Conservation (phyloP, 1,139 yeast genomes). For the Sugiyamaella sp. region DNA sequence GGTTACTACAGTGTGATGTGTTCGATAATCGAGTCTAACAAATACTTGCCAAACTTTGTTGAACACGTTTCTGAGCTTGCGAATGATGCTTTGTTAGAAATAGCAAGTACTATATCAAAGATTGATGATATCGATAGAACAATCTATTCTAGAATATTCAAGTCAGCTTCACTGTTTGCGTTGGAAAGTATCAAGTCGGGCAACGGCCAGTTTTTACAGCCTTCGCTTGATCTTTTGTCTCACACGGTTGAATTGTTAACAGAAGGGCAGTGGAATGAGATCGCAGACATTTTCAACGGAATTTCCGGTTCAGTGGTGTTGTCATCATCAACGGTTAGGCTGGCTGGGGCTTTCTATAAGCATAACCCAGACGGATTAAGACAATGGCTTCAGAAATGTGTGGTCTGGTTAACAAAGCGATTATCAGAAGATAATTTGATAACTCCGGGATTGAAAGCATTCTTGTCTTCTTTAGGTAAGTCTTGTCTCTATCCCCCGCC, state of each 20-base stretch:
- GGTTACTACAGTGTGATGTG: conserved; percentile 3
- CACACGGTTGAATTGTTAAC: conserved; percentile 4
- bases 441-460: conserved; percentile 19
- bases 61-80: not conserved
- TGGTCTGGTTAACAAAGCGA: conserved; percentile 36
- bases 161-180: conserved; percentile 4
- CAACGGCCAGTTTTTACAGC: not conserved
- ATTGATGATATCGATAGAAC: not conserved
- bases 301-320: conserved; percentile 9
- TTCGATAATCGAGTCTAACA: conserved; percentile 13
- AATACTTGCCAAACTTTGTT: conserved; percentile 9
- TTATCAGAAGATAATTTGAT: conserved; percentile 32
- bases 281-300: conserved; percentile 1
- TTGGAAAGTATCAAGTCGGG: not conserved
- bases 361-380: conserved; percentile 10
- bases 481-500: conserved; percentile 1
- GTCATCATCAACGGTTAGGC: conserved; percentile 6
- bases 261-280: not conserved
- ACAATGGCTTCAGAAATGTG: conserved; percentile 28
- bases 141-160: not conserved
- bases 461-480: conserved; percentile 25
- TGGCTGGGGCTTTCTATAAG: conserved; percentile 8
- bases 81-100: conserved; percentile 2
- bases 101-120: conserved; percentile 7
- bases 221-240: conserved; percentile 13